Conservation (phyloP, 140 eudicot species). For the Oenanthe javanica region DNA sequence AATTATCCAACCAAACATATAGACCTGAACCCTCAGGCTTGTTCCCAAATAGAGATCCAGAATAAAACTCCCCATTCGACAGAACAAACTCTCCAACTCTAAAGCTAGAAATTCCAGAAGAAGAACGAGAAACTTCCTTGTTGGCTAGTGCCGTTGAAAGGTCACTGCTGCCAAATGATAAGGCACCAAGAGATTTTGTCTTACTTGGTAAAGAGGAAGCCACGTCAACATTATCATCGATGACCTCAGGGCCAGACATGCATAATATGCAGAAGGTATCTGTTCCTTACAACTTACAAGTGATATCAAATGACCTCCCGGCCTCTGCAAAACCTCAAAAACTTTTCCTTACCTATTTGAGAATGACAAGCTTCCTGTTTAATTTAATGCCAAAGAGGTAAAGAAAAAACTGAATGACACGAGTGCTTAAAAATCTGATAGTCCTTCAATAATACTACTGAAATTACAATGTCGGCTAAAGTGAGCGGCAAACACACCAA, state of each 20-base stretch:
- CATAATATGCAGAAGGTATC: conserved; percentile 45
- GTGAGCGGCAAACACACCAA: neutral
- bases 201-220: conserved; percentile 34
- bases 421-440: neutral
- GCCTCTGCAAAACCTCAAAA: neutral
- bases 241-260: conserved; percentile 90
- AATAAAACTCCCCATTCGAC: conserved; percentile 69
- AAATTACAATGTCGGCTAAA: neutral
- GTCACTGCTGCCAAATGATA: conserved; percentile 22
- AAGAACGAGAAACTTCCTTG: conserved; percentile 49
- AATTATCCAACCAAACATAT: conserved; percentile 70
- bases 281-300: conserved; percentile 8
- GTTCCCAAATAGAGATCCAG: conserved; percentile 62
- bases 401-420: neutral
- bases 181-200: conserved; percentile 57
- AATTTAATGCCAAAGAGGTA: neutral
- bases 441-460: neutral
- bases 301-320: neutral
- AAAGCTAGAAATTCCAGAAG: conserved; percentile 45
- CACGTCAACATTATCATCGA: conserved; percentile 36
- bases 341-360: neutral
- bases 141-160: conserved; percentile 21
- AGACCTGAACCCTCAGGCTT: conserved; percentile 82
- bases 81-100: conserved; percentile 52
- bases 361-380: neutral